Evolutionary conservation across 225 moss, liverwort and hornwort genomes (phyloP), one percentile per base, ranked within the genome.

Genomic region (Marchantia polymorpha): DNA sequence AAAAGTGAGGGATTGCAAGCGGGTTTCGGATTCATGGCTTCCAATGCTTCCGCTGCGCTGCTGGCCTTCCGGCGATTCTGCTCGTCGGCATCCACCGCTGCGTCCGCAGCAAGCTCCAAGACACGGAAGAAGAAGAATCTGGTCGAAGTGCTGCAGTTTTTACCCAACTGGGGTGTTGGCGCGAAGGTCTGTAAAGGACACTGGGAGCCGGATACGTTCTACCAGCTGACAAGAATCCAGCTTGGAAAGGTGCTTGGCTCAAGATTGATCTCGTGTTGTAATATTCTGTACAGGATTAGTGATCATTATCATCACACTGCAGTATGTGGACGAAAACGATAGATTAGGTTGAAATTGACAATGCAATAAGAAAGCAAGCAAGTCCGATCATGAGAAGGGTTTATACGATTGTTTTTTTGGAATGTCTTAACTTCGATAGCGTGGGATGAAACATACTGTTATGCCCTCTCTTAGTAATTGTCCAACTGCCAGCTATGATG

Each of bases 141-240:
- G 81, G 76, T 86, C n/a, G 86, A 89, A 63, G 89, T 89, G 61
- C 80, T 72, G 52, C 86, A 84, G 60, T 89, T 89, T n/a, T 64
- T 89, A 64, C 86, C 86, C 55, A 81, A 83, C 20, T 86, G 89
- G 89, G 89, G 89, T 20, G 58, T 83, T 12, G 89, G 89, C 8
- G 89, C 89, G 0, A 89, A 89, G 84, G 82, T 89, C 69, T 72
- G 80, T 20, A 89, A 89, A 65, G 81, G 81, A 16, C 89, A 89
- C 76, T 89, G 89, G 89, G 80, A 83, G 63, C 69, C 78, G n/a
- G 82, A 81, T 52, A 86, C 86, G 56, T 89, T 80, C 56, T 89
- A 89, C 69, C 74, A 86, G 51, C 56, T 89, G 69, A 89, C 89
- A 23, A 83, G 76, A 49, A 81, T 89, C 70, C 72, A 83, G 75